Base-by-base conservation (phyloP, 2,329 filamentous ascomycete genomes). In the Colletotrichum zoysiae region DNA sequence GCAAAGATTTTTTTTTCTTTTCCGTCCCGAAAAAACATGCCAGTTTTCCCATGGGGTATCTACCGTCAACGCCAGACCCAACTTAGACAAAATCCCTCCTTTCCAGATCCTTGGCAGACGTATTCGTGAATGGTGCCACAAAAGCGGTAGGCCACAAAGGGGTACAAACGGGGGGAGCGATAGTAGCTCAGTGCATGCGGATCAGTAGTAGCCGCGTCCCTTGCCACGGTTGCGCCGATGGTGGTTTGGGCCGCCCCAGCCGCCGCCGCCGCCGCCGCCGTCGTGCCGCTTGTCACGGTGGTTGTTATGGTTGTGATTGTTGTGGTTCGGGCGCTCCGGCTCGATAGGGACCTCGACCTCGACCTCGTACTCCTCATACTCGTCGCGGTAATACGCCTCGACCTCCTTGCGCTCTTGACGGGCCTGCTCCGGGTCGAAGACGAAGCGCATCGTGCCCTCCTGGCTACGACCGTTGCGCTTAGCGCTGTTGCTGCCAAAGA, bases 361-460 rank as follows among this genome's bases (percentile, higher is more conserved):
- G 53, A 93, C 85, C 78, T 93, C 91, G 76, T 92, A 91, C 78
- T 95, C 92, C 75, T 95, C 93, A 76, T 89, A 94, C 77, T 94
- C 92, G 55, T 92, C 88, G 53, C 88, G 89, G 78, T 92, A 94
- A 79, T 91, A 95, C 61, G 88, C 85, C 5, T 87, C 86, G 2
- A 95, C 92, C 16, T 87, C 86, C 16, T 87, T 86, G 76, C 90
- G 89, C 82, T 99, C 96, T 20, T 86, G 86, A 58, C 88, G 87
- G 2, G 95, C 95, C 61, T 92, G 88, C 66, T 92, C 91, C 0
- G 91, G 89, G 74, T 97, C 93, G 60, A 98, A 91, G 81, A 98
- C 94, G 80, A 97, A 98, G 8, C 96, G 89, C 75, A 97, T 90
- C 0, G 95, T 97, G 8, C 93, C 93, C 30, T 94, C 92, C 76